phyloP scores from a whole-genome alignment of 495 filamentous ascomycete genomes.

The Penicillium cosmopolitanum region DNA sequence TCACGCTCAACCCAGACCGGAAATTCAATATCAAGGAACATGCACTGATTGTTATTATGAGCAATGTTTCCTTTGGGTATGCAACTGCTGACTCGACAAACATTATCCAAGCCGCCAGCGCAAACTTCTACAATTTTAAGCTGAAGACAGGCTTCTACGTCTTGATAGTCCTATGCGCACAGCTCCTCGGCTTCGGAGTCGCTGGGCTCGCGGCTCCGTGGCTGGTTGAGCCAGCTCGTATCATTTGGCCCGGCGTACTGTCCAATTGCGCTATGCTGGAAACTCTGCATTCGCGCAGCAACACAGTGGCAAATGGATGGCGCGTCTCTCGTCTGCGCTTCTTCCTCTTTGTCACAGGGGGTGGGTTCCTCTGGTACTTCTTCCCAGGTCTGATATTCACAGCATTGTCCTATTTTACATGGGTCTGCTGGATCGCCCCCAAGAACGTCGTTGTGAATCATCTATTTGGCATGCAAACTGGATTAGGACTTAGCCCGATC shows the following conservation, averaged over 20 bases:
- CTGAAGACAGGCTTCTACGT: constrained; percentile 64
- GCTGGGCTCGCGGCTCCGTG: constrained; percentile 65
- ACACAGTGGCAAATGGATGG: constrained; percentile 58
- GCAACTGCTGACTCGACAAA: constrained; percentile 48
- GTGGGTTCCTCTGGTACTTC: constrained; percentile 72
- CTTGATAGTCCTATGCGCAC: constrained; percentile 62
- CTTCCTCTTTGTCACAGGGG: constrained; percentile 56
- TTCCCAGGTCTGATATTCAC: constrained; percentile 79
- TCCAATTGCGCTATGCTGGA: constrained; percentile 44
- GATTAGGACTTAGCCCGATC: constrained; percentile 77
- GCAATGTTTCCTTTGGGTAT: constrained; percentile 84
- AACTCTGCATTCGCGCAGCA: constrained; percentile 39
- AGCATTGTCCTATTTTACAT: constrained; percentile 83
- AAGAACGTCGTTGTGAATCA: constrained; percentile 77
- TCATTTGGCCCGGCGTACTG: constrained; percentile 40
- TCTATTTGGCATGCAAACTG: constrained; percentile 77
- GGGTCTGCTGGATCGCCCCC: constrained; percentile 83
- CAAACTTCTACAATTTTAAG: constrained; percentile 61
- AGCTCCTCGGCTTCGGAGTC: constrained; percentile 66
- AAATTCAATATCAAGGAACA: constrained; percentile 84
- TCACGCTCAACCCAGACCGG: constrained; percentile 59
- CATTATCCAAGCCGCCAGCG: constrained; percentile 46
- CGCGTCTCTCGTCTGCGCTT: constrained; percentile 62
- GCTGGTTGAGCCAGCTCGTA: constrained; percentile 63
- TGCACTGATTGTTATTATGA: constrained; percentile 83